Evolutionary conservation across 305 asterid species (phyloP), one percentile per base, ranked within the genome.

Genomic region (Lippia alba): DNA sequence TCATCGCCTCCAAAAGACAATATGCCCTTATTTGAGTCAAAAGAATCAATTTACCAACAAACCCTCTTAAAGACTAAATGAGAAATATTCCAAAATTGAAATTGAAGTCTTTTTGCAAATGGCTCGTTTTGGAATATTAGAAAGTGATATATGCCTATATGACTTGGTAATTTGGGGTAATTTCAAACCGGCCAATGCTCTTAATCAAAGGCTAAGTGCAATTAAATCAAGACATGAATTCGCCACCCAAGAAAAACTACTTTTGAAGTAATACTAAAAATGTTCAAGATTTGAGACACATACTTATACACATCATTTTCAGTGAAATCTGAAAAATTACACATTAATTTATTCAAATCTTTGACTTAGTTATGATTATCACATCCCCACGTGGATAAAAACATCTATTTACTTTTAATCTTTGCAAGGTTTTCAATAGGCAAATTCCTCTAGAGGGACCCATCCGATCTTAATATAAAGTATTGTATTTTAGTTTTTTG

Each of bases 351-450:
- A 24, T 33, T 16, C 14, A 73, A 39, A 73, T 66, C 49, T 59
- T 74, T 74, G 78, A 58, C 72, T 49, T 8, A 14, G 17, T 39
- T 19, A 64, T 56, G 64, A 56, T 34, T n/a, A n/a, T n/a, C 55
- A 59, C 73, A 66, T 49, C 74, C 74, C 18, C 79, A 69, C 71
- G 75, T 46, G 75, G 46, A 51, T 3, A 50, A 7, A 49, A 66
- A 48, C 19, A 57, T 55, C 9, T 5, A 24, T 18, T 44, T 17
- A 46, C 57, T 55, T 54, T 2, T 45, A 6, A 5, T 17, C 49
- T 19, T 24, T 3, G 2, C 40, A 45, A 56, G 9, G 39, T 44
- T 69, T 54, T 12, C 50, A 5, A 61, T 45, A 44, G 72, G 30
- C 9, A 4, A n/a, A n/a, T n/a, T n/a, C n/a, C n/a, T n/a, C n/a